Conservation (phyloP, 2,329 filamentous ascomycete genomes). For the Aspergillus sp. region DNA sequence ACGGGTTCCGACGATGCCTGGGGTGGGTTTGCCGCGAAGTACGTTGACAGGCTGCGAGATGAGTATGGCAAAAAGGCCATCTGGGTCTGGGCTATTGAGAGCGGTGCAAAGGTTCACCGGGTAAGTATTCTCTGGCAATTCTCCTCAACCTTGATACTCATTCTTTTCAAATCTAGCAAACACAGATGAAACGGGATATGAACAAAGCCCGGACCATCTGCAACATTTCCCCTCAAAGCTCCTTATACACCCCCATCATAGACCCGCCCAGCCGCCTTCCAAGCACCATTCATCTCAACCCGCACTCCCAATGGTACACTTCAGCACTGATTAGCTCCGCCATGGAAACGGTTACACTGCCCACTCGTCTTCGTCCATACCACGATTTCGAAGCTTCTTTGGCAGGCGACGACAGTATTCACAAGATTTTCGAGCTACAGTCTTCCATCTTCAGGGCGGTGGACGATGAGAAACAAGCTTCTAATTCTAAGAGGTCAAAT, state of each 20-base stretch:
- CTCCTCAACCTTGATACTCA: not conserved
- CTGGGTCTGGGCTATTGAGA: constrained; percentile 83
- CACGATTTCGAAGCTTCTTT: constrained; percentile 48
- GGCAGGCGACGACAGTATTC: constrained; percentile 63
- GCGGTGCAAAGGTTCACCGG: constrained; percentile 54
- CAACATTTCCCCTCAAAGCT: constrained; percentile 68
- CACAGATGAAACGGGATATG: constrained; percentile 63
- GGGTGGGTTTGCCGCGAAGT: constrained; percentile 73
- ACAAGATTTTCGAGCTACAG: constrained; percentile 72
- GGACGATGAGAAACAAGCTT: constrained; percentile 2
- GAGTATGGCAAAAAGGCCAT: constrained; percentile 86
- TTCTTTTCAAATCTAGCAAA: constrained; percentile 40
- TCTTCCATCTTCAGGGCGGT: constrained; percentile 56
- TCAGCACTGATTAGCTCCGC: constrained; percentile 74
- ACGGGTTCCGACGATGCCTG: constrained; percentile 73
- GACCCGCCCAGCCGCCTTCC: constrained; percentile 60
- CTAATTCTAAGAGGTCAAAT: not conserved
- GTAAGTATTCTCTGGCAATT: constrained; percentile 40
- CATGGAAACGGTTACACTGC: constrained; percentile 75
- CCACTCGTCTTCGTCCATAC: constrained; percentile 57
- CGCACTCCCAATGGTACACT: constrained; percentile 72
- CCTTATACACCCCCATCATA: constrained; percentile 74
- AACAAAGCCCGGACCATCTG: constrained; percentile 74
- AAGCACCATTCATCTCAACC: constrained; percentile 59
- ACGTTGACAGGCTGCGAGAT: constrained; percentile 76